Evolutionary conservation across 371 early-diverging fungal genomes (phyloP).

Genomic region (Syncephalastrum racemosum): DNA sequence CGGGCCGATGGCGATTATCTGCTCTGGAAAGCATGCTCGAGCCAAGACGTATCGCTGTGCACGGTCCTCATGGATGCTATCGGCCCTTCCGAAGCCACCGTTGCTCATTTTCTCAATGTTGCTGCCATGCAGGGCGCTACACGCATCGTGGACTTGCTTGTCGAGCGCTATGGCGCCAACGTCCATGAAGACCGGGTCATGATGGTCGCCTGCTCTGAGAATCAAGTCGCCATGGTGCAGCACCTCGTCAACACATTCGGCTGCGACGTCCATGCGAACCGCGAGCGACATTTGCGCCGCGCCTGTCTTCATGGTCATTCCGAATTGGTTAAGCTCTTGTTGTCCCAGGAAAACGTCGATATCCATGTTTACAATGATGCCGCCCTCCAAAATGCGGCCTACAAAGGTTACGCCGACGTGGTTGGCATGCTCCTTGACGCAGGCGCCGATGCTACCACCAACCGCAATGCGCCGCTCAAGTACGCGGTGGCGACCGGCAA

Average conservation of each 20-base stretch:
- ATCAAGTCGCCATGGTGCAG: slow-evolving; percentile 26
- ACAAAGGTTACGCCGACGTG: slow-evolving; percentile 22
- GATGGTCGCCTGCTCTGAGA: slow-evolving; percentile 27
- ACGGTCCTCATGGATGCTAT: slow-evolving; percentile 20
- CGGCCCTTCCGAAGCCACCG: slow-evolving; percentile 5
- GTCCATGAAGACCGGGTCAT: slow-evolving; percentile 21
- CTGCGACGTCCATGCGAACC: slow-evolving; percentile 22
- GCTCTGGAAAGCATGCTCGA: slow-evolving; percentile 22
- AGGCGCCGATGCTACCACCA: slow-evolving; percentile 30
- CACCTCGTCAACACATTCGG: slow-evolving; percentile 22
- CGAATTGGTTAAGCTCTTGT: slow-evolving; percentile 56
- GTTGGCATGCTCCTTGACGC: slow-evolving; percentile 22
- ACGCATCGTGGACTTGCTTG: slow-evolving; percentile 27
- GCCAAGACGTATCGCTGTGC: slow-evolving; percentile 17
- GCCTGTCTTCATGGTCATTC: slow-evolving; percentile 60
- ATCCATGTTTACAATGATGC: slow-evolving; percentile 39
- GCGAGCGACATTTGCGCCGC: slow-evolving; percentile 28
- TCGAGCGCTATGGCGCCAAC: slow-evolving; percentile 20
- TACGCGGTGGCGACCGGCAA: slow-evolving; percentile 23
- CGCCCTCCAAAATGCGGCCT: slow-evolving; percentile 37
- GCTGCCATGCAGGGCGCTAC: slow-evolving; percentile 32
- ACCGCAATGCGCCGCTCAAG: slow-evolving; percentile 24
- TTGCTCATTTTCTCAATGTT: slow-evolving; percentile 20
- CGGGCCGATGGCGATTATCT: slow-evolving; percentile 33
- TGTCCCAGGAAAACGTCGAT: slow-evolving; percentile 47